Conservation (phyloP, 768 basidiomycete genomes). For the Suillus fuscotomentosus region DNA sequence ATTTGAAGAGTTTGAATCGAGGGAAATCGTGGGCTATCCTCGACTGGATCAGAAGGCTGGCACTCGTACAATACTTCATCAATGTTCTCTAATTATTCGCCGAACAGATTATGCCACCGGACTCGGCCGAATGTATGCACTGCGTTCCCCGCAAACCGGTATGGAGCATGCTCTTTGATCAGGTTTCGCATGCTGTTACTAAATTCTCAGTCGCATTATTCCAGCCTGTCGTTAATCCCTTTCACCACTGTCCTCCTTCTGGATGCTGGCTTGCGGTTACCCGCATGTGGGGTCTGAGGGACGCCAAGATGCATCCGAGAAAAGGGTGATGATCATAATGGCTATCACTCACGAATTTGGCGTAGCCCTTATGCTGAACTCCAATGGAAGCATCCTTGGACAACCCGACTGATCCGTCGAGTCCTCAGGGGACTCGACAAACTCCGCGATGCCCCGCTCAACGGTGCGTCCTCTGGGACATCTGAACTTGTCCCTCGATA, state of each 20-base stretch:
- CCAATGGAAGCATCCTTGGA: not conserved
- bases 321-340: not conserved
- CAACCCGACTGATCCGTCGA: not conserved
- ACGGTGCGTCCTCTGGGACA: not conserved
- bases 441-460: not conserved
- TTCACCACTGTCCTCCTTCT: slow-evolving; percentile 19
- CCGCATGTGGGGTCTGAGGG: slow-evolving; percentile 14
- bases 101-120: not conserved
- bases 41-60: not conserved
- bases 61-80: not conserved
- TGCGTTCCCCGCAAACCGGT: not conserved
- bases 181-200: slow-evolving; percentile 13
- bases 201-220: slow-evolving; percentile 23
- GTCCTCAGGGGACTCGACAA: not conserved
- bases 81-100: not conserved
- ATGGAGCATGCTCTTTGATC: slow-evolving; percentile 11
- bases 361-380: not conserved
- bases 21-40: not conserved
- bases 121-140: not conserved
- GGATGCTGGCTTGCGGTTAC: slow-evolving; percentile 23
- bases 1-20: not conserved
- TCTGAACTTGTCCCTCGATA: not conserved
- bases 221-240: slow-evolving; percentile 23
- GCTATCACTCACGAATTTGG: not conserved
- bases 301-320: not conserved